Evolutionary conservation across 257 asterid species (phyloP), one percentile per base, ranked within the genome.

Genomic region (Cruciata laevipes): DNA sequence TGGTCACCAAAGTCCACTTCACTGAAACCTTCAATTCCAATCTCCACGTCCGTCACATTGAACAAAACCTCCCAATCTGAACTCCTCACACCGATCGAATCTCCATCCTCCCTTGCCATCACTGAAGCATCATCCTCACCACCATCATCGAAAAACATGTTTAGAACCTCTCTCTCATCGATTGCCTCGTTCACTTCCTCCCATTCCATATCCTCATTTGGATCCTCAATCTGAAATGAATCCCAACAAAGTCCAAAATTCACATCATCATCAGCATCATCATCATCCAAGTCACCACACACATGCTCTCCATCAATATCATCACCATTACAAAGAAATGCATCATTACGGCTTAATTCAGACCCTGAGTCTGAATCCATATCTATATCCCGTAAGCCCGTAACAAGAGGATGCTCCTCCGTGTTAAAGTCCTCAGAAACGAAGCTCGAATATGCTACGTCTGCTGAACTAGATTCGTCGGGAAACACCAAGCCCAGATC

Each of bases 41-140:
- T 21, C 33, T 77, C 85, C 0, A 70, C 65, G 56, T 72, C 66
- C 12, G 69, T 31, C 60, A 63, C 76, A 67, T 76, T 71, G 68
- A 80, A 57, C 77, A 81, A 52, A 38, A 74, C 81, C 73, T 81
- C 85, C 85, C 85, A 81, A 49, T 66, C 85, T 76, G 70, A 66
- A 66, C 65, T 69, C 31, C 68, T 67, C 58, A 56, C 76, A 17
- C 27, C 68, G 0, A 32, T 63, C 56, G 78, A 69, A 40, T 40
- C 49, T 40, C 49, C 49, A 40, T 76, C 82, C 65, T 74, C 80
- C 33, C 57, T 70, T 2, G 56, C 71, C 70, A 62, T 35, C 30
- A 51, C 74, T 4, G 68, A 31, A 4, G 56, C 65, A 17, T 65
- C 73, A 37, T 67, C 76, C 20, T 72, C 42, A 7, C 42, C 42